Evolutionary conservation across 768 basidiomycete genomes (phyloP).

Genomic region (Leccinum boreale): DNA sequence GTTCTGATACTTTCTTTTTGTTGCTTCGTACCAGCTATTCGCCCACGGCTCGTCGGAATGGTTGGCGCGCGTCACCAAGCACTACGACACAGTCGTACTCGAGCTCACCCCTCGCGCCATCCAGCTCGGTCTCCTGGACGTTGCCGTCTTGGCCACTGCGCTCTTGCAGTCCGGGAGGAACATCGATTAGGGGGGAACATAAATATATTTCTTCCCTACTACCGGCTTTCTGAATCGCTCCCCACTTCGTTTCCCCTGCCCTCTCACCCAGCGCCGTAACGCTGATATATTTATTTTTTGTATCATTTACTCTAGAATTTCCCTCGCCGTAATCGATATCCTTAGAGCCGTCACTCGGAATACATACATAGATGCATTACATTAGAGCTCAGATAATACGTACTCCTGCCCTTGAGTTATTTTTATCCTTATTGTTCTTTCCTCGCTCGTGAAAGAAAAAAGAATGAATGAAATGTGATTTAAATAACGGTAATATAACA

Average conservation of each 20-base stretch:
- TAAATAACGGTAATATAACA: slow-evolving; percentile 23
- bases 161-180: slow-evolving; percentile 60
- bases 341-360: background rate
- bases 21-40: slow-evolving; percentile 44
- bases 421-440: background rate
- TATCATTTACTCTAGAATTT: background rate
- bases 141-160: slow-evolving; percentile 47
- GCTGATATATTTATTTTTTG: background rate
- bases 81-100: slow-evolving; percentile 43
- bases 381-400: background rate
- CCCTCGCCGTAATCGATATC: background rate
- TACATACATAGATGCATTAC: background rate
- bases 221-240: background rate
- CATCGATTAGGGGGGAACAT: slow-evolving; percentile 43
- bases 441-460: background rate
- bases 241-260: background rate
- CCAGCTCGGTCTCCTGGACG: slow-evolving; percentile 51
- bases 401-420: background rate
- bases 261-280: background rate
- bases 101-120: slow-evolving; percentile 57
- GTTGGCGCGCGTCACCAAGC: slow-evolving; percentile 50
- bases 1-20: background rate
- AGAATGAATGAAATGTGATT: slow-evolving; percentile 1
- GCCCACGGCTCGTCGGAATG: slow-evolving; percentile 37
- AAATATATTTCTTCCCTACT: background rate